Percentiles rank a stretch among this genome's conserved stretches.
phyloP scores from a whole-genome alignment of 164 flowering plant species.

The Kalanchoe fedtschenkoi region DNA sequence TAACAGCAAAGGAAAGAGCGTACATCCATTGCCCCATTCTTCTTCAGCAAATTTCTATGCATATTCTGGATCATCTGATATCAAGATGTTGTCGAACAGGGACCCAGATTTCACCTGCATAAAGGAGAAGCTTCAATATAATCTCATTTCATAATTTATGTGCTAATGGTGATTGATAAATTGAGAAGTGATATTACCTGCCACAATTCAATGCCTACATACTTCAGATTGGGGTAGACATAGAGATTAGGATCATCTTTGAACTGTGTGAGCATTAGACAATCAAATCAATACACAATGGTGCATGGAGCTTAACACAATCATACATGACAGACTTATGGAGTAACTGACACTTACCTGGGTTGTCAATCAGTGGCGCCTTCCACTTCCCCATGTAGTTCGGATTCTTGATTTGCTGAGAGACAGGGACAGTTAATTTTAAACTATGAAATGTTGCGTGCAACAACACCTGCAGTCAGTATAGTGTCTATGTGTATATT shows the following conservation, averaged over 20 bases:
- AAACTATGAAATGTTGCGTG: neutral
- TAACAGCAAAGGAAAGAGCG: no score
- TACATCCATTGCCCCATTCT: conserved; percentile 89
- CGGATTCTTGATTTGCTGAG: conserved; percentile 91
- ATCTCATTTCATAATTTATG: neutral
- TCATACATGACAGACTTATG: neutral
- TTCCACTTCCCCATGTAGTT: conserved; percentile 92
- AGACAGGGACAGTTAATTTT: neutral
- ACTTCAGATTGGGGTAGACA: conserved; percentile 57
- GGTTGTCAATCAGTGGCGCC: conserved; percentile 95
- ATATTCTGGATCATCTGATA: conserved; percentile 71
- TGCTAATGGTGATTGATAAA: neutral
- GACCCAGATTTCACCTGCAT: conserved; percentile 89
- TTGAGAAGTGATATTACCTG: conserved; percentile 42
- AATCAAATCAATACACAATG: neutral
- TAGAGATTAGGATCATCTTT: conserved; percentile 67
- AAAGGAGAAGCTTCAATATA: neutral
- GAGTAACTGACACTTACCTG: conserved; percentile 29
- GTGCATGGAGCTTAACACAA: neutral
- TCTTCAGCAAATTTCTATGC: conserved; percentile 80
- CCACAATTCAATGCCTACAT: conserved; percentile 72
- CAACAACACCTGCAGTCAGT: neutral
- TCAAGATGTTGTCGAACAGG: conserved; percentile 74
- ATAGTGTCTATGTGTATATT: neutral
- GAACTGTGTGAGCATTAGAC: conserved; percentile 66